These are phyloP conservation scores for Thermothelomyces thermophilus DNA, from an alignment of 2,329 filamentous ascomycete species.

Conservation along the genomic window DNA sequence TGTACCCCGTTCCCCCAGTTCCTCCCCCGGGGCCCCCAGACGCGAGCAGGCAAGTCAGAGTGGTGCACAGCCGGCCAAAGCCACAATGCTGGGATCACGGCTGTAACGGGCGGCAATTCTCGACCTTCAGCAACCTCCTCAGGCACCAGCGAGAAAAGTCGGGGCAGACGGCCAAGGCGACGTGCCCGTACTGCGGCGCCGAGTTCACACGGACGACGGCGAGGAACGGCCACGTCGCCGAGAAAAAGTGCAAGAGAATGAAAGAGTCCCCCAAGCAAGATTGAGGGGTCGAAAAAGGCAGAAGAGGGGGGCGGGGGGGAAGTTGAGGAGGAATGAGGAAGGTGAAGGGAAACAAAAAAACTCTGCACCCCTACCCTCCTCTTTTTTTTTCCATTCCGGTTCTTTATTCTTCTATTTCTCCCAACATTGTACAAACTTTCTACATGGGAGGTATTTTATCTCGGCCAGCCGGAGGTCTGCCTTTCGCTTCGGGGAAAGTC, in stretches of 20 bases:
- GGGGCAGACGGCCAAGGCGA: slow-evolving; percentile 80
- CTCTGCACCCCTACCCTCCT: no score
- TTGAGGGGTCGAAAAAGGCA: no score
- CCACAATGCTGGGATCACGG: slow-evolving; percentile 97
- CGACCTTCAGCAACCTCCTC: slow-evolving; percentile 90
- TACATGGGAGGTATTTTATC: not conserved
- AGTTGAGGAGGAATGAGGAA: no score
- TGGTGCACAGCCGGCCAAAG: slow-evolving; percentile 76
- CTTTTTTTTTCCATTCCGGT: not conserved
- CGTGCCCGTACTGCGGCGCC: slow-evolving; percentile 84
- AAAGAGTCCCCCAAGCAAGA: slow-evolving; percentile 36
- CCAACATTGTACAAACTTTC: slow-evolving; percentile 5
- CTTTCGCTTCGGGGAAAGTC: not conserved
- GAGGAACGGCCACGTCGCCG: slow-evolving; percentile 74
- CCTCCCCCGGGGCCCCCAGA: slow-evolving; percentile 23
- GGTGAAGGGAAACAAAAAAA: no score
- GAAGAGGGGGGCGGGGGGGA: no score
- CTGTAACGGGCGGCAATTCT: slow-evolving; percentile 92
- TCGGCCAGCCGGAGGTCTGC: not conserved
- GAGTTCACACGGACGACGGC: slow-evolving; percentile 88
- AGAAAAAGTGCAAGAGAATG: slow-evolving; percentile 93
- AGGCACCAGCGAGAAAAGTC: slow-evolving; percentile 93
- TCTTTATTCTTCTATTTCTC: not conserved
- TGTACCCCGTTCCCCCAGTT: slow-evolving; percentile 29
- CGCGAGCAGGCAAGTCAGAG: slow-evolving; percentile 48